These are phyloP conservation scores for Beta corolliflora DNA, from an alignment of 179 eudicot species.

Conservation along the genomic window DNA sequence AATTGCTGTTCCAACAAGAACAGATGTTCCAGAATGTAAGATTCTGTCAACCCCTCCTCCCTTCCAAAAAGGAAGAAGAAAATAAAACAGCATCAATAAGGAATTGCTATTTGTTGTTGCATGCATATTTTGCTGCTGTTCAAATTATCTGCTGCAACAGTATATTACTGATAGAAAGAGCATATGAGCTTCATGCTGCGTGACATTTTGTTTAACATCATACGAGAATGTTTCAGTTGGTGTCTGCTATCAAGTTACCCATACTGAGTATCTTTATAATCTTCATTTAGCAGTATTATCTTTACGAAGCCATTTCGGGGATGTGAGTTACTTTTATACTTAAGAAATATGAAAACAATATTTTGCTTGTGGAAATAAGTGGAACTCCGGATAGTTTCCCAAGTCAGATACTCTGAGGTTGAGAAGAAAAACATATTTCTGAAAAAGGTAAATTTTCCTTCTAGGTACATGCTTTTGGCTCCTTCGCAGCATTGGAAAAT, in stretches of 20 bases:
- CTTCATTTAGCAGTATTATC: background rate
- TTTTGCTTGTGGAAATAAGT: no score
- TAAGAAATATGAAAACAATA: no score
- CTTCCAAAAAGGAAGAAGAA: background rate
- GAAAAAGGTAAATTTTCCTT: no score
- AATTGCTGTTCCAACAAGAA: conserved; percentile 98
- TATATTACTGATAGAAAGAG: background rate
- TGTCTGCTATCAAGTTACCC: background rate
- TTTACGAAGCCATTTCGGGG: background rate
- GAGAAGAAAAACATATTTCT: background rate
- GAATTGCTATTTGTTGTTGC: background rate
- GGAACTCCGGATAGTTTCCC: background rate
- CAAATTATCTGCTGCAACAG: background rate
- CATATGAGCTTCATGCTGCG: background rate
- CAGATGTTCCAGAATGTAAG: conserved; percentile 99
- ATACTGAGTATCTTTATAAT: background rate
- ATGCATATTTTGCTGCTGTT: background rate
- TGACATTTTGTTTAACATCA: background rate
- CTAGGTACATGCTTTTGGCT: no score
- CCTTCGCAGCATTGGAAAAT: no score
- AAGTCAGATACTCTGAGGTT: background rate
- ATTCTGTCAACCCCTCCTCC: background rate
- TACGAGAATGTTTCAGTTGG: background rate
- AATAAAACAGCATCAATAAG: background rate
- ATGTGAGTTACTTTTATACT: background rate